Evolutionary conservation across 257 asterid species (phyloP), one percentile per base, ranked within the genome.

Genomic region (Perilla frutescens): DNA sequence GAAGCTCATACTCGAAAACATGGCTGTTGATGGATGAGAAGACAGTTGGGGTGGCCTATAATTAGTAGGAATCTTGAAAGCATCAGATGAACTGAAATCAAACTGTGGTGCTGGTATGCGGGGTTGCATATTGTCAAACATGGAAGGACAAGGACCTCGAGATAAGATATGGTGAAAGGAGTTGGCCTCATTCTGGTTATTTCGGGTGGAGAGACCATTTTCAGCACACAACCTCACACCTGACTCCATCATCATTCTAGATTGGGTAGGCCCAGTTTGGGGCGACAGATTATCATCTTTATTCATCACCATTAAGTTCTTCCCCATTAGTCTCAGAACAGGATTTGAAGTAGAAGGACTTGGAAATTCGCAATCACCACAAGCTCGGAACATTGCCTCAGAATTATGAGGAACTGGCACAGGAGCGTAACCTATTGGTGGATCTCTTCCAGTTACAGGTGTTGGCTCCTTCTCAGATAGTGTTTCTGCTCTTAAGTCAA

Each of bases 241-340:
- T 57, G 70, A 70, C 76, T 64, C 83, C 5, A 47, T 67, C 72
- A 56, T 49, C 56, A 62, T 36, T 61, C 75, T 64, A 6, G 82
- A 71, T 54, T 75, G 81, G 49, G 73, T 44, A 47, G 79, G 81
- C 76, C 76, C 34, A 39, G 62, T 72, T 78, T 72, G 85, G 26
- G 81, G 81, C 37, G 79, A 67, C 31, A 36, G 55, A 55, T 57
- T 79, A 49, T 85, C 91, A n/a, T 87, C 96, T 62, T 84, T 89
- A 79, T 81, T 91, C 77, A 84, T 81, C 72, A 93, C 93, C 96
- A 90, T 82, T 62, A 93, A 79, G 86, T 93, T 84, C 83, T 93
- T 93, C 11, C 98, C 98, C 98, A 93, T 93, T 79, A 93, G 85
- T 79, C 98, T 83, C 71, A 93, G 82, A 40, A 93, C 87, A 29